Percentiles rank a stretch among this genome's conserved stretches.
Conservation (phyloP, 441 rosid genomes). For the Isatis lusitanica region DNA sequence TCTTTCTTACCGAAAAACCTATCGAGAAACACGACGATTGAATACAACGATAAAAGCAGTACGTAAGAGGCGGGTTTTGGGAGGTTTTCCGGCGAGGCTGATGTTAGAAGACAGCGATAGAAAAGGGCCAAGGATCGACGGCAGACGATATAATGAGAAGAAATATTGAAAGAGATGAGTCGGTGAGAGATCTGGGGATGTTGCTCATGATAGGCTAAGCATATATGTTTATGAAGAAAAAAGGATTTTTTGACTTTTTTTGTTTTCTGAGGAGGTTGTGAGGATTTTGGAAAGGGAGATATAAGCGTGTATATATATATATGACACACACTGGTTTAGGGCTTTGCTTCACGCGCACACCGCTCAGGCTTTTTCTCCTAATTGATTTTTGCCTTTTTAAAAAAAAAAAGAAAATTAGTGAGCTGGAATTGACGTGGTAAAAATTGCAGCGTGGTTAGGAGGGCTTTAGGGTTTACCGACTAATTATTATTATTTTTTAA, state of each 20-base stretch:
- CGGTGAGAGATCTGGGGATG: conserved; percentile 74
- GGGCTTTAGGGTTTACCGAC: conserved; percentile 14
- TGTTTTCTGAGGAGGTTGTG: not conserved
- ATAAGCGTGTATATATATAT: conserved; percentile 3
- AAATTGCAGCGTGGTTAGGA: not conserved
- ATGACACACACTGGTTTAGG: not conserved
- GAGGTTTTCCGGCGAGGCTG: conserved; percentile 21
- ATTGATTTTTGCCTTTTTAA: not conserved
- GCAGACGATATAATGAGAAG: conserved; percentile 71
- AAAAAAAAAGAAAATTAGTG: not conserved
- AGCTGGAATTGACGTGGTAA: conserved; percentile 31
- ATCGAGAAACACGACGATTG: conserved; percentile 8
- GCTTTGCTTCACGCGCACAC: conserved; percentile 30
- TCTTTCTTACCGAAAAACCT: conserved; percentile 18
- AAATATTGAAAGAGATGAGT: conserved; percentile 70
- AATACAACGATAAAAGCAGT: not conserved
- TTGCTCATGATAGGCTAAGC: conserved; percentile 73
- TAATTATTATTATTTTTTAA: not conserved
- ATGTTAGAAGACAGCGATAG: conserved; percentile 42
- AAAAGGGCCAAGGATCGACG: conserved; percentile 79
- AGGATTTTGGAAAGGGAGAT: conserved; percentile 7
- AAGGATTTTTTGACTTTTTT: not conserved
- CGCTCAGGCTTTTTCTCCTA: conserved; percentile 8
- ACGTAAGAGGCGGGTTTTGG: not conserved
- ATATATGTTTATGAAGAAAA: not conserved